A percentile compares a stretch with the other conserved stretches of the same genome.
phyloP scores from a whole-genome alignment of 495 filamentous ascomycete species.

The Xylaria castorea region DNA sequence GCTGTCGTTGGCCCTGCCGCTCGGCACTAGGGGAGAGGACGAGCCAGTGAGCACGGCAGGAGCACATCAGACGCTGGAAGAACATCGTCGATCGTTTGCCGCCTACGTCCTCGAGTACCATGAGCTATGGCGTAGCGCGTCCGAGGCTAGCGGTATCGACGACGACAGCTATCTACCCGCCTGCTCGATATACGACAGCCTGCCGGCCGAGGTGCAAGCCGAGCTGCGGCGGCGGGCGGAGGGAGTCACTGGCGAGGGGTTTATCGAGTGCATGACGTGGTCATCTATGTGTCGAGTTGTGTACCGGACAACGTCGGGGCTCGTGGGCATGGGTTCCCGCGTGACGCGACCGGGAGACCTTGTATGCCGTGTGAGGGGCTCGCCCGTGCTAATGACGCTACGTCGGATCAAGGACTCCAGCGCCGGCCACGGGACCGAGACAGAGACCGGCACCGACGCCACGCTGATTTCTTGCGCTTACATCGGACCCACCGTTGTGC shows the following conservation, averaged over 20 bases:
- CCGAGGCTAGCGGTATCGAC: not conserved
- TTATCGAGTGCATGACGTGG: slow-evolving; percentile 3
- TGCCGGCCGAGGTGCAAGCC: not conserved
- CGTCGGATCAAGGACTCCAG: not conserved
- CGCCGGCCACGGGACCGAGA: not conserved
- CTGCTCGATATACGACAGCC: not conserved
- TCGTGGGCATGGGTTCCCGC: not conserved
- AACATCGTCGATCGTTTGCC: not conserved
- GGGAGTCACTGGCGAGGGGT: not conserved
- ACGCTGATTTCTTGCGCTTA: not conserved
- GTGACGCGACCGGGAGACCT: not conserved
- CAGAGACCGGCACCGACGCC: not conserved
- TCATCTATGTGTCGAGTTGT: slow-evolving; percentile 1
- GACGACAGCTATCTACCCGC: not conserved
- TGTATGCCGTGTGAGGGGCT: not conserved
- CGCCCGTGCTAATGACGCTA: slow-evolving; percentile 2
- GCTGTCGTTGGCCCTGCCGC: not conserved
- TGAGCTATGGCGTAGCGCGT: not conserved
- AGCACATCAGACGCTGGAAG: not conserved
- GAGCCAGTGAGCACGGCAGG: not conserved
- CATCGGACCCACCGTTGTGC: not conserved
- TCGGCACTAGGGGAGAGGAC: not conserved
- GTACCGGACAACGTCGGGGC: not conserved
- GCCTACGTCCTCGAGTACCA: not conserved
- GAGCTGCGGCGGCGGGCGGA: not conserved